A percentile compares a stretch with the other conserved stretches of the same genome.
Evolutionary conservation across 2,329 filamentous ascomycete genomes (phyloP).

Genomic region (Fusarium citri): DNA sequence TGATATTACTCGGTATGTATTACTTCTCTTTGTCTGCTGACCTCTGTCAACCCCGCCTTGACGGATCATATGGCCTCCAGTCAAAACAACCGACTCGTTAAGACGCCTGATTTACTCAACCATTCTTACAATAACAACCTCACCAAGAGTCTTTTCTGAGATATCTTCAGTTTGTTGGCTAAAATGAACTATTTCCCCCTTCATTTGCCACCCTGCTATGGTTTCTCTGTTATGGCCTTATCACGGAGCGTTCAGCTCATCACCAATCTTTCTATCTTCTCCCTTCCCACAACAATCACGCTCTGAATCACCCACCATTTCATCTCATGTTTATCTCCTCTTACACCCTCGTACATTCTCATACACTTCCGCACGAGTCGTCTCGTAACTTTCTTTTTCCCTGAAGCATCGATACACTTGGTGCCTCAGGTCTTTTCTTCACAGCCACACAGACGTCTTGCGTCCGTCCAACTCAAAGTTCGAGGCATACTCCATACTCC

Average conservation of each 20-base stretch:
- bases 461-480: neutral
- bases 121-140: neutral
- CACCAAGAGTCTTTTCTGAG: neutral
- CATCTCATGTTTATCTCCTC: no score
- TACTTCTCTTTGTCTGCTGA: conserved; percentile 32
- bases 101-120: neutral
- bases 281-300: neutral
- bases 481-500: neutral
- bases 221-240: neutral
- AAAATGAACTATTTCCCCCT: neutral
- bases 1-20: conserved; percentile 2
- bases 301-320: conserved; percentile 6
- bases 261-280: neutral
- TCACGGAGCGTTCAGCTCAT: neutral
- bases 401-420: neutral
- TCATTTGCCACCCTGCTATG: neutral
- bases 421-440: neutral
- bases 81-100: neutral
- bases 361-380: neutral
- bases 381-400: neutral
- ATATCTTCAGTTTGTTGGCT: neutral
- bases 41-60: conserved; percentile 29
- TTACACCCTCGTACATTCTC: neutral
- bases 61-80: conserved; percentile 16
- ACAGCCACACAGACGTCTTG: neutral